Evolutionary conservation across 192 early-diverging fungal genomes (phyloP), one percentile per base, ranked within the genome.

Genomic region (Backusella circina): DNA sequence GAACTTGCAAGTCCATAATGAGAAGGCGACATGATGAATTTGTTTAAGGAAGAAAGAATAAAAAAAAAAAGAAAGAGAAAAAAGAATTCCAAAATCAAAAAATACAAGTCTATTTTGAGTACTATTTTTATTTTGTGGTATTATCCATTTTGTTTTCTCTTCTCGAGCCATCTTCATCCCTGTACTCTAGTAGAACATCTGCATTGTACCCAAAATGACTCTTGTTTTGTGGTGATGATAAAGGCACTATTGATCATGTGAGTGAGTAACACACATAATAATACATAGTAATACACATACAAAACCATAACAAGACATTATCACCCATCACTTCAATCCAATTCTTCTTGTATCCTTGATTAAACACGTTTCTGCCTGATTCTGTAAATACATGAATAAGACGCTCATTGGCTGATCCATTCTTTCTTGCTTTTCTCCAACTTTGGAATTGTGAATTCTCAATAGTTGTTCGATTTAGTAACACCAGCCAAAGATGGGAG

Each of bases 291-390:
- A 70, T n/a, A 44, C 2, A 82, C 86, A 72, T 81, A 87, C 86
- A 16, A 80, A 86, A 88, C 86, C 86, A 88, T 16, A 84, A 76
- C 78, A 82, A 82, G 74, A 76, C 76, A 18, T 83, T 78, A 2
- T 47, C 37, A 23, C 86, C 86, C 86, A 88, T 88, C 35, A 86
- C 83, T 26, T 79, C 75, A 44, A 77, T 79, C 85, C 85, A 88
- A 61, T 86, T 88, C 26, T 73, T 69, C 75, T 74, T 82, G 10
- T 77, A 65, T 13, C 83, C 83, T 26, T 84, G 75, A 69, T 86
- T 73, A 74, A 81, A 88, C 5, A 88, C 30, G 33, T 84, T 75
- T 61, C 82, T 78, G 1, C 85, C 86, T 12, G 65, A 44, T 38
- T 50, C 10, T 7, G 77, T 78, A 51, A 78, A 78, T 12, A 64